phyloP scores from a whole-genome alignment of 2,329 filamentous ascomycete species.

The Neofusicoccum umdonicola region DNA sequence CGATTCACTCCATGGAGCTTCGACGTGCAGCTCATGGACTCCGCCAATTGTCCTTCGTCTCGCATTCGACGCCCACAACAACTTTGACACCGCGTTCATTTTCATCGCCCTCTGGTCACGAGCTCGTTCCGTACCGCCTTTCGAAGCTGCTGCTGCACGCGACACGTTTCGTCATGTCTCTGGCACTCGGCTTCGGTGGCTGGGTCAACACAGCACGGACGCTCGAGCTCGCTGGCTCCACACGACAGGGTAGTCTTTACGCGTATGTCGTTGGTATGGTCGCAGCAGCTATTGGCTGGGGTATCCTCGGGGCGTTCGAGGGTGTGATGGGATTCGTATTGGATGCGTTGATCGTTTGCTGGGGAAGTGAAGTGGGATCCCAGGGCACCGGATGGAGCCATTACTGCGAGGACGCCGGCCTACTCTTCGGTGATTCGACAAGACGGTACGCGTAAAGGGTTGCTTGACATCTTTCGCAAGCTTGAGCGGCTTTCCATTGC shows the following conservation, averaged over 20 bases:
- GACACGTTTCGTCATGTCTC: conserved; percentile 85
- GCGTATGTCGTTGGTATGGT: conserved; percentile 92
- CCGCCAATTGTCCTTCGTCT: conserved; percentile 77
- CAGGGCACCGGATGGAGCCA: conserved; percentile 63
- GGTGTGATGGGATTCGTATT: conserved; percentile 83
- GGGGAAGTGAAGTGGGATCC: conserved; percentile 70
- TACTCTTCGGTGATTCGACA: conserved; percentile 72
- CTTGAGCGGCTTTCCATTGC: neutral
- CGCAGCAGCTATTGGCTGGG: conserved; percentile 93
- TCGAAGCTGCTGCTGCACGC: conserved; percentile 90
- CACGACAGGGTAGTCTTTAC: conserved; percentile 74
- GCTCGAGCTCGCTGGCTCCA: conserved; percentile 59
- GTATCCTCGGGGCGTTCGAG: conserved; percentile 86
- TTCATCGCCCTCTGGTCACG: conserved; percentile 41
- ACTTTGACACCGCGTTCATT: conserved; percentile 49
- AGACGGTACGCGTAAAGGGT: neutral
- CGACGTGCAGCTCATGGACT: conserved; percentile 74
- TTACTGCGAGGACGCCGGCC: conserved; percentile 89
- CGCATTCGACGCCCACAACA: conserved; percentile 69
- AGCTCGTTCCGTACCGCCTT: conserved; percentile 81
- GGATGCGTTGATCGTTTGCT: conserved; percentile 87
- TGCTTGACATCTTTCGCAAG: neutral
- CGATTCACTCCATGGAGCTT: conserved; percentile 87
- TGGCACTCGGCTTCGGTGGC: conserved; percentile 87
- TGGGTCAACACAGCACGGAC: conserved; percentile 91